A percentile compares a stretch with the other conserved stretches of the same genome.
These are phyloP conservation scores for Sporothrix sp. DNA, from an alignment of 2,329 filamentous ascomycete species.

Conservation along the genomic window DNA sequence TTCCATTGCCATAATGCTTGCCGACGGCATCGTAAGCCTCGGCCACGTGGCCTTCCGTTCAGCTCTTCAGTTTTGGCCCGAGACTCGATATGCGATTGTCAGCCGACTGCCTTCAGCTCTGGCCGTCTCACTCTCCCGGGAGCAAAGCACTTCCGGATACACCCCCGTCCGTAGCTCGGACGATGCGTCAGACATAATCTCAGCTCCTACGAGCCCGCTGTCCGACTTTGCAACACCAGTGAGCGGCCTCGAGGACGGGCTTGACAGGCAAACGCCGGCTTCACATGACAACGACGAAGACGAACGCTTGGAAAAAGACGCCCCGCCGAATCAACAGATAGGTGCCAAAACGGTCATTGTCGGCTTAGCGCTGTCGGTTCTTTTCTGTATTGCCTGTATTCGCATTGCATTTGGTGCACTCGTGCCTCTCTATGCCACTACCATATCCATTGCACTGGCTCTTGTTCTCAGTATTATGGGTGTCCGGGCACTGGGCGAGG, in stretches of 20 bases:
- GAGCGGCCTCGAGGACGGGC: background rate
- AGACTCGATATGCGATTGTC: background rate
- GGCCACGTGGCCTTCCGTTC: slow-evolving; percentile 60
- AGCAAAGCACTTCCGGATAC: slow-evolving; percentile 17
- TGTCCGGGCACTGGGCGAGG: slow-evolving; percentile 56
- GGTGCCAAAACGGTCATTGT: slow-evolving; percentile 59
- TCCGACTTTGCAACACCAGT: slow-evolving; percentile 11
- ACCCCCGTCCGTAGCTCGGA: slow-evolving; percentile 15
- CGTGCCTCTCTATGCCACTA: slow-evolving; percentile 66
- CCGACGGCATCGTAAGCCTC: slow-evolving; percentile 82
- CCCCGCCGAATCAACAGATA: slow-evolving; percentile 74
- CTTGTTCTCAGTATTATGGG: slow-evolving; percentile 69
- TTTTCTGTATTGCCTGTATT: slow-evolving; percentile 72
- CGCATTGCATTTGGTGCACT: slow-evolving; percentile 70
- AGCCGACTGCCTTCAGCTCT: background rate
- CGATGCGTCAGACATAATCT: background rate
- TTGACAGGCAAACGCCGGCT: too few relatives aligned
- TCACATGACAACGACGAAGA: slow-evolving; percentile 3
- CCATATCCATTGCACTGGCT: slow-evolving; percentile 75
- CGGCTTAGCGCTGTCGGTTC: slow-evolving; percentile 66
- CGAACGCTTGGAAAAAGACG: slow-evolving; percentile 58
- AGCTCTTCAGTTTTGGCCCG: slow-evolving; percentile 12
- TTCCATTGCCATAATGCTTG: slow-evolving; percentile 91
- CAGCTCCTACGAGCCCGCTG: slow-evolving; percentile 14
- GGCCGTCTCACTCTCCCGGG: background rate